Base-by-base conservation (phyloP, 345 rosid genomes). In the Laguncularia racemosa region DNA sequence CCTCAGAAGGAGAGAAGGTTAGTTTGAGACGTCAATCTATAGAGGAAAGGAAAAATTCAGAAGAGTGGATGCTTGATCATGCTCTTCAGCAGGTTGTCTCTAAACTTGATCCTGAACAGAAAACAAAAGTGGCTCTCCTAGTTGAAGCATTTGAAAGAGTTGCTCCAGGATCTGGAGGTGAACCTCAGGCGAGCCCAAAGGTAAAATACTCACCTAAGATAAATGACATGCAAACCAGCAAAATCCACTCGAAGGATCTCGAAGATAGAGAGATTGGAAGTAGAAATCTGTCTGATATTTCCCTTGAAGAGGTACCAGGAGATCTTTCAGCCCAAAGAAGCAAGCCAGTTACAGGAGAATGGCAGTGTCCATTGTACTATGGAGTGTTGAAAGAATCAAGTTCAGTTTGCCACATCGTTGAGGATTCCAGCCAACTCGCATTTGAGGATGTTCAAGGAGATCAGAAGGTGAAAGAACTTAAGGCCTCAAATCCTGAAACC, bases 51-150 rank as follows among this genome's bases (percentile, higher is more conserved):
- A 89, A 79, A 71, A 76, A 62, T 7, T 72, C 85, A 19, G 92
- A 93, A 55, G 92, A 89, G 73, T 89, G 95, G 96, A 93, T 93
- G 99, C 96, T 93, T 16, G 99, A 93, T 76, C 74, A 78, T 65
- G 88, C 97, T 40, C 81, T 93, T 21, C 73, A 67, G 59, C 79
- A 84, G 69, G 99, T 84, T 54, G 76, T 89, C 57, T 78, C 96
- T 49, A 75, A 76, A 46, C 76, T 93, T 48, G 84, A 80, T 56
- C 88, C 91, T 14, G 86, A 82, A 20, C 87, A 88, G 71, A 84
- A 78, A 70, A 82, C 85, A 68, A 89, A 83, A 75, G 99, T 93
- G 44, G 26, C 74, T 52, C 72, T 89, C 76, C 95, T 93, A n/a
- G 96, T 87, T n/a, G 83, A 89, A 78, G 97, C 99, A 56, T 93